Evolutionary conservation across 2,329 filamentous ascomycete species (phyloP), one percentile per base, ranked within the genome.

Genomic region (Diplodia seriata): DNA sequence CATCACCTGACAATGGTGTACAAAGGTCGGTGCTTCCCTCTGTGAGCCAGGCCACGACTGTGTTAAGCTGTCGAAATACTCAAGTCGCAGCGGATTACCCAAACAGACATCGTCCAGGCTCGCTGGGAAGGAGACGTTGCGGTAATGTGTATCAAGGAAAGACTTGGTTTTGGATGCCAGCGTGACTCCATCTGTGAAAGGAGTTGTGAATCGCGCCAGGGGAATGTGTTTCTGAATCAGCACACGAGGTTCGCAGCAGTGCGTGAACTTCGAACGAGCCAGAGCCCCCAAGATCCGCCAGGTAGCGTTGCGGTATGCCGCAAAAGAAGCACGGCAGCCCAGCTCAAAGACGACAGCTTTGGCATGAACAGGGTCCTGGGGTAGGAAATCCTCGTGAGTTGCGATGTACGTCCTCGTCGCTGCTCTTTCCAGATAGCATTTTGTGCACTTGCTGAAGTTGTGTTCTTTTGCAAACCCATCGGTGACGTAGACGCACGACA

Each of bases 291-390:
- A 26, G 3, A 88, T 79, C 3, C 70, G 72, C 84, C 84, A 88
- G 0, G 84, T 86, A 4, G 79, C 76, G 66, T 86, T 81, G 14
- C 87, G 80, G 73, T 88, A 90, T 0, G 76, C 74, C 2, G 76
- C 75, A 26, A 87, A 81, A 4, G 76, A 76, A 3, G 71, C 38
- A 0, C 87, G 86, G 26, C 79, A 77, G 0, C 65, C 69, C 0
- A 89, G 74, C 69, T 89, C 87, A 62, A 89, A 87, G 0, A 88
- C 70, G 0, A 85, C 75, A 0, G 78, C 78, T 38, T 83, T 81
- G n/a, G 76, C 77, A 11, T 79, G 71, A 2, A 74, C 68, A 0
- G 72, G 56, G 2, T 77, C 67, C 0, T 62, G 49, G 2, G 86
- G 86, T 0, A 89, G 76, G 1, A 81, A 83, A 63, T 83, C 77